phyloP scores from a whole-genome alignment of 2,329 filamentous ascomycete genomes.

The Pseudocercospora pini-densiflorae region DNA sequence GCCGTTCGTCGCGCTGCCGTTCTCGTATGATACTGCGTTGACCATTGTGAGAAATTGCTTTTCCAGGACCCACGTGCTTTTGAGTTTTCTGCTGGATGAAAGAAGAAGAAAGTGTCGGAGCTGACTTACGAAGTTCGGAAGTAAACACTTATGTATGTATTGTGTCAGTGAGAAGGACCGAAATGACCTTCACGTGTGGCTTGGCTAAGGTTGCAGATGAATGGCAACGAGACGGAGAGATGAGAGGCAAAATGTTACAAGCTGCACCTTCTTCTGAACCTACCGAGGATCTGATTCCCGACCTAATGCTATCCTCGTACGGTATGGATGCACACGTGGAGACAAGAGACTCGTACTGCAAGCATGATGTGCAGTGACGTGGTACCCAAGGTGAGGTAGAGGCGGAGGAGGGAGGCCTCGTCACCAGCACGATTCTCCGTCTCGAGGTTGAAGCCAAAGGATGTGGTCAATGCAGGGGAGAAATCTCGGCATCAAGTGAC shows the following conservation, averaged over 20 bases:
- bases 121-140: neutral
- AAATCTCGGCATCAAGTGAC: neutral
- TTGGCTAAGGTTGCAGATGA: neutral
- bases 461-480: neutral
- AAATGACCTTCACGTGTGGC: neutral
- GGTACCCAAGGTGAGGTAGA: neutral
- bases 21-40: conserved; percentile 30
- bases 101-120: neutral
- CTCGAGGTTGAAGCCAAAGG: neutral
- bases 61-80: neutral
- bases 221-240: conserved; percentile 7
- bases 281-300: neutral
- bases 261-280: neutral
- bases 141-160: neutral
- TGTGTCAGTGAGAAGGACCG: neutral
- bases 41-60: conserved; percentile 29
- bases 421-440: neutral
- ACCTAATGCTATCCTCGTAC: neutral
- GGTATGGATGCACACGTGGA: conserved; percentile 1
- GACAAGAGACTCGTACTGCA: neutral
- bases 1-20: conserved; percentile 28
- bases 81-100: neutral
- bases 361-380: conserved; percentile 10
- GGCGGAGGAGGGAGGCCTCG: neutral
- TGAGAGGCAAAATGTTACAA: neutral